These are phyloP conservation scores for Solanum hybrid DNA, from an alignment of 305 asterid species.

Conservation along the genomic window DNA sequence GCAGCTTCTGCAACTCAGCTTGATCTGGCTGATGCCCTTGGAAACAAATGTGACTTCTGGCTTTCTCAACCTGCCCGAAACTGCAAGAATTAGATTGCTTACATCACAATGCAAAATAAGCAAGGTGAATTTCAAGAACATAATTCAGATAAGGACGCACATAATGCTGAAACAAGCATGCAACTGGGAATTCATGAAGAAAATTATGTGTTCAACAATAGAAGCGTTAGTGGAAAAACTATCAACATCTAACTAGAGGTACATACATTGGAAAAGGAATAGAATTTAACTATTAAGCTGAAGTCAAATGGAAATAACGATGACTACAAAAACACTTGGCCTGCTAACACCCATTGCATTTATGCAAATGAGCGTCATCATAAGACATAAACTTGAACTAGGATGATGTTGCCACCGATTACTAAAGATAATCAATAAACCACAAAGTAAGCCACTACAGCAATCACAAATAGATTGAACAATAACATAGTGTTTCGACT, in stretches of 20 bases:
- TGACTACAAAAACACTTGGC: not conserved
- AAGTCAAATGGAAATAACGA: not conserved
- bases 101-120: constrained; percentile 12
- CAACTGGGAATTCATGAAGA: not conserved
- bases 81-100: constrained; percentile 56
- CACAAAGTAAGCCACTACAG: not conserved
- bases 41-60: constrained; percentile 62
- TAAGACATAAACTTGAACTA: not conserved
- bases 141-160: not conserved
- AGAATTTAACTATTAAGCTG: not conserved
- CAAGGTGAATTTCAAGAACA: constrained; percentile 10
- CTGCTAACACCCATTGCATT: not conserved
- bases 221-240: not conserved
- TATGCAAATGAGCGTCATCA: not conserved
- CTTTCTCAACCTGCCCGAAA: constrained; percentile 90
- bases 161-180: not conserved
- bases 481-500: not conserved
- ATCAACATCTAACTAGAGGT: not conserved
- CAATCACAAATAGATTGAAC: not conserved
- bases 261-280: not conserved
- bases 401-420: not conserved
- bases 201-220: not conserved
- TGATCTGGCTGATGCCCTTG: constrained; percentile 57
- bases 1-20: constrained; percentile 58
- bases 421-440: not conserved